Conservation (phyloP, 345 rosid genomes). For the Salix purpurea region DNA sequence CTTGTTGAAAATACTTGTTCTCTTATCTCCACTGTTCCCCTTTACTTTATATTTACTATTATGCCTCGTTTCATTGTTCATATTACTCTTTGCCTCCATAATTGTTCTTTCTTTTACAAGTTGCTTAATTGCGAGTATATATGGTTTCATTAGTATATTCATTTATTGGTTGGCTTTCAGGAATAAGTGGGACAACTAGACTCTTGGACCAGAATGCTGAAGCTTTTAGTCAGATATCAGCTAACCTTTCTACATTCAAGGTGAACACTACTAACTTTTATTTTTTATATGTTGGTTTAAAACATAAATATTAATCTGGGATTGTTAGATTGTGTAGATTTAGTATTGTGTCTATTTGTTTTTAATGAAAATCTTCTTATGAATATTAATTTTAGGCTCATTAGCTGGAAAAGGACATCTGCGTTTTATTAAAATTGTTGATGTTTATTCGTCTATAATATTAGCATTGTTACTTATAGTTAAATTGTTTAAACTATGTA, state of each 20-base stretch:
- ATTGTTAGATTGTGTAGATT: too few relatives aligned
- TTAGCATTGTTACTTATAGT: too few relatives aligned
- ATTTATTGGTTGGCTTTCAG: conserved; percentile 38
- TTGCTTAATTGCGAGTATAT: neutral
- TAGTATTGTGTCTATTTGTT: too few relatives aligned
- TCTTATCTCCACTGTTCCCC: neutral
- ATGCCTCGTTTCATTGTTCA: neutral
- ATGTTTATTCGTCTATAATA: too few relatives aligned
- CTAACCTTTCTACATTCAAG: conserved; percentile 67
- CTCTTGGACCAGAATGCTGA: conserved; percentile 72
- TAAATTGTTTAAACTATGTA: too few relatives aligned
- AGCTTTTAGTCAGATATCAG: conserved; percentile 62
- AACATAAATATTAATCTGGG: neutral
- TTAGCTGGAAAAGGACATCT: too few relatives aligned
- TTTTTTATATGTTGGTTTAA: neutral
- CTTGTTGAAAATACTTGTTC: neutral
- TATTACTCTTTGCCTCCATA: neutral
- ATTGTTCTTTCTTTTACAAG: neutral
- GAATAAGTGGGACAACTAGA: conserved; percentile 50
- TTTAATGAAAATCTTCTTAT: too few relatives aligned
- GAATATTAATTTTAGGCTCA: too few relatives aligned
- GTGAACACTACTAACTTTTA: conserved; percentile 33
- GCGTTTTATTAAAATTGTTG: too few relatives aligned
- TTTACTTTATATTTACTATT: neutral
- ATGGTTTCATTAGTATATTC: neutral